Conservation (phyloP, 306 rosid species). For the Hippophae gyantsensis region DNA sequence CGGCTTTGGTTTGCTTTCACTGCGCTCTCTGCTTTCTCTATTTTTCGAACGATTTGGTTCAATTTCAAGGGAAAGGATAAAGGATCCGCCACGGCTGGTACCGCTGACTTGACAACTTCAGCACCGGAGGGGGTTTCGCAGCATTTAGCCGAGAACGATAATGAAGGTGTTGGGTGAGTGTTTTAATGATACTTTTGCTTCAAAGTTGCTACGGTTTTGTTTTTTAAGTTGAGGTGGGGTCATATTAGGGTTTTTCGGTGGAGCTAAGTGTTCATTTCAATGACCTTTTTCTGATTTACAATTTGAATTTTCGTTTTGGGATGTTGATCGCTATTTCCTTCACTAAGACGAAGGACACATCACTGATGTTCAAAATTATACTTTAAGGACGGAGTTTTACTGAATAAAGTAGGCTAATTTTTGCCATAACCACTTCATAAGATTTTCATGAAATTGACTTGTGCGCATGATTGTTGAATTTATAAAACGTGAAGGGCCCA, state of each 20-base stretch:
- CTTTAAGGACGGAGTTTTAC: too few species aligned
- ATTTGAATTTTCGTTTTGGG: too few species aligned
- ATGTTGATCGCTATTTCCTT: too few species aligned
- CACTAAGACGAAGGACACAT: too few species aligned
- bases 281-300: too few species aligned
- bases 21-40: slow-evolving; percentile 84
- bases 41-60: slow-evolving; percentile 67
- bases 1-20: slow-evolving; percentile 90
- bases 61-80: slow-evolving; percentile 45
- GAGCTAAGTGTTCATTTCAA: background rate
- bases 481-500: too few species aligned
- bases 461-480: too few species aligned
- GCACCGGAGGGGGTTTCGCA: slow-evolving; percentile 1
- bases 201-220: background rate
- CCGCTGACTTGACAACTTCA: slow-evolving; percentile 8
- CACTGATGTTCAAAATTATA: too few species aligned
- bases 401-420: too few species aligned
- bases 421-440: too few species aligned
- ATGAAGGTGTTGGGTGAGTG: slow-evolving; percentile 24
- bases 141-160: slow-evolving; percentile 9
- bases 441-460: too few species aligned
- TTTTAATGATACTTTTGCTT: background rate
- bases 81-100: slow-evolving; percentile 1
- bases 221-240: background rate
- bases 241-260: slow-evolving; percentile 1